Base-by-base conservation (phyloP, 208 protist genomes). In the Angomonas deanei region DNA sequence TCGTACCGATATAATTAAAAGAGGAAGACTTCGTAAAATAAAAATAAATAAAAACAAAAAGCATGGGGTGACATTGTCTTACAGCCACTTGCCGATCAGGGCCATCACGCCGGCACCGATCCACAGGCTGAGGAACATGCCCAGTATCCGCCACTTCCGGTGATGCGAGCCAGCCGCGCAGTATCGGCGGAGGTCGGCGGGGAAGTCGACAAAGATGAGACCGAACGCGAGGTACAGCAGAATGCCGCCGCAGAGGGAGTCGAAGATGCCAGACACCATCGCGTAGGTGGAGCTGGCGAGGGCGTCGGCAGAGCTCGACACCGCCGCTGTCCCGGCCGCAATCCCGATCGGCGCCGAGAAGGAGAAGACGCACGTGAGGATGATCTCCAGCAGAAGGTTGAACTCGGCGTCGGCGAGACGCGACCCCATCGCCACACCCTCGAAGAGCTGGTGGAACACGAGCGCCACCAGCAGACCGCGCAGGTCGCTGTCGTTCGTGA, bases 371-470 rank as follows among this genome's bases (percentile, higher is more conserved):
- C 73, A 34, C n/a, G 64, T 50, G 42, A 82, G 52, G 2, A 75
- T 15, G 36, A 82, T 2, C 57, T 85, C 82, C 28, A 78, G 54
- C 10, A 64, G 61, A 11, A 65, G 3, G 38, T 53, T 60, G 46
- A 90, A 78, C 34, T 63, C 21, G 5, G 83, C 73, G 8, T 90
- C 83, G 23, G 66, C 83, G 6, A 90, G 70, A 23, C 78, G 72
- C 8, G 83, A 32, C 27, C 83, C 80, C 30, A 87, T 66, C 24
- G 80, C 80, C 6, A 86, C 54, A 49, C 83, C 83, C 60, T 87
- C 83, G 33, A 90, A 90, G 38, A 90, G 28, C 66, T 90, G 83
- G 55, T 90, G 83, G 50, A 90, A 85, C 42, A 68, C 59, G 26
- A 90, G 68, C 15, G 83, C 83, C 23, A 84, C 69, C 33, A 84